Percentiles rank a stretch among this genome's conserved stretches.
Evolutionary conservation across 2,329 filamentous ascomycete species (phyloP).

Genomic region (Venturia carpophila): DNA sequence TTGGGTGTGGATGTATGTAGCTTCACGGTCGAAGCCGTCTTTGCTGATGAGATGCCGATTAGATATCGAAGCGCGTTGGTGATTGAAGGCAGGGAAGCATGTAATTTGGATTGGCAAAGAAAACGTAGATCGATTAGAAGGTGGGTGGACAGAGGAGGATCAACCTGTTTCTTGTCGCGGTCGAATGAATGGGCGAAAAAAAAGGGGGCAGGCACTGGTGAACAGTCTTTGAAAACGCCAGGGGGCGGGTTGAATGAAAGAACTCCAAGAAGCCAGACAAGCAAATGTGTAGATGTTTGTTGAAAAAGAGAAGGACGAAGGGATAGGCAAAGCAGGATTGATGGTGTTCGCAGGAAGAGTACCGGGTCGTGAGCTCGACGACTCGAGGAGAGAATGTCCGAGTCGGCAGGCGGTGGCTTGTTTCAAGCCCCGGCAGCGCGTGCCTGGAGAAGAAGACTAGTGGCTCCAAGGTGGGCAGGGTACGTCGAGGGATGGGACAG

Average conservation of each 20-base stretch:
- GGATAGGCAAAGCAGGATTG: not conserved
- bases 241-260: not conserved
- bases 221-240: not conserved
- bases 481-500: not conserved
- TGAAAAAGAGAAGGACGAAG: conserved; percentile 2
- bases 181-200: conserved; percentile 10
- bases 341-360: not conserved
- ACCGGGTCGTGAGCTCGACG: no score
- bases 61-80: not conserved
- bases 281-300: not conserved
- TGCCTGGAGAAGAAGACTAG: not conserved
- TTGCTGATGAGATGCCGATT: not conserved
- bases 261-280: not conserved
- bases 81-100: conserved; percentile 15
- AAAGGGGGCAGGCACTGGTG: not conserved
- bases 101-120: conserved; percentile 19
- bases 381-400: not conserved
- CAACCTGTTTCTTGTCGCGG: conserved; percentile 30
- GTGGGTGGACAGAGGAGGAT: conserved; percentile 27
- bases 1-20: conserved; percentile 3
- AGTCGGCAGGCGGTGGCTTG: not conserved
- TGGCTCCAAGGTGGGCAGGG: not conserved
- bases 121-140: conserved; percentile 26
- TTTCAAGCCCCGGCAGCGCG: not conserved
- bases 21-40: conserved; percentile 5